Base-by-base conservation (phyloP, 441 rosid species). In the Theobroma grandiflorum region DNA sequence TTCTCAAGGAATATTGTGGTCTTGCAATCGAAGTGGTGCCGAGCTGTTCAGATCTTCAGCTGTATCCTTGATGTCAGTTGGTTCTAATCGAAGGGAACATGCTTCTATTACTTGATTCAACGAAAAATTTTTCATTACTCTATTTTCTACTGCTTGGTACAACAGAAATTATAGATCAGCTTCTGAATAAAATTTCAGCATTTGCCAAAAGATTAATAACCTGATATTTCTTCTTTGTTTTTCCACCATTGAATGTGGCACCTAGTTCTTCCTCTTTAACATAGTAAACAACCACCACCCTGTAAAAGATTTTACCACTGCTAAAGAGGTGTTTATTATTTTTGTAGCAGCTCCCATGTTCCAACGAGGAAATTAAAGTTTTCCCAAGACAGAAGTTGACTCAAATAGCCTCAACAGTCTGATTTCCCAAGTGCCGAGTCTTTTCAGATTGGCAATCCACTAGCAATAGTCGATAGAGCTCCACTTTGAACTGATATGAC, bases 401-500 rank as follows among this genome's bases (percentile, higher is more conserved):
- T n/a, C n/a, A 15, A 57, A 45, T 50, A 20, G 43, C 72, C 63
- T 72, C 35, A 52, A 58, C 59, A 1, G 11, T 45, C 78, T 55
- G 52, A 20, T 43, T 18, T 73, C 49, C 5, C 4, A 50, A 26
- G 63, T 18, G 72, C 77, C 10, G 55, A 33, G 22, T 38, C 64
- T 75, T 53, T 42, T 52, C n/a, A 18, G 16, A 22, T 58, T 8
- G 42, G 37, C 16, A 55, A 22, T n/a, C 64, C 50, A 49, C 75
- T 80, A 22, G 22, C 10, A 15, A 22, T 14, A 42, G 47, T 53
- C 50, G 45, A 68, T 22, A 55, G 43, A 22, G 52, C 5, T 52
- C 38, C 38, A 31, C 26, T 69, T 31, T 42, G 49, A 70, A 53
- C 62, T 40, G 72, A 70, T 76, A 58, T n/a, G 58, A 68, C 80